Conservation (phyloP, 2,329 filamentous ascomycete species). For the Exophiala lecanii-corni region DNA sequence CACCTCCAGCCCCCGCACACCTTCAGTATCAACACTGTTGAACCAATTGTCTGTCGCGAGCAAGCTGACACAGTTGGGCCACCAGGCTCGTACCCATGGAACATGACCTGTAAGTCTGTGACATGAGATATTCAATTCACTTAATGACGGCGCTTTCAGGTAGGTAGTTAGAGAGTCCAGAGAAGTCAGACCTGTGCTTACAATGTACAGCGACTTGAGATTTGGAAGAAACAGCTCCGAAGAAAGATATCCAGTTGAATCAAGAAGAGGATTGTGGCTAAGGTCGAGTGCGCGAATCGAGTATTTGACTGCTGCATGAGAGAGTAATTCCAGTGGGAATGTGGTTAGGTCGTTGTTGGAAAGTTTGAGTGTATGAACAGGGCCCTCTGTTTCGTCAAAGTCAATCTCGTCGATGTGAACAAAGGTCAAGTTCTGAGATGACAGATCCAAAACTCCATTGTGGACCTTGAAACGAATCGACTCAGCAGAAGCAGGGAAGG, state of each 20-base stretch:
- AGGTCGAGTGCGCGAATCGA: slow-evolving; percentile 69
- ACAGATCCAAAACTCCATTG: slow-evolving; percentile 58
- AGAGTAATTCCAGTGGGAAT: slow-evolving; percentile 64
- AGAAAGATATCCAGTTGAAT: slow-evolving; percentile 60
- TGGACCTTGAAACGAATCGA: slow-evolving; percentile 10
- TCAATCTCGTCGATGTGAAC: slow-evolving; percentile 56
- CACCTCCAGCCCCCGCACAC: slow-evolving; percentile 67
- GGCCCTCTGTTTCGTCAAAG: slow-evolving; percentile 40
- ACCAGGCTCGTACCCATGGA: slow-evolving; percentile 61
- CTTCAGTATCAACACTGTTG: slow-evolving; percentile 65
- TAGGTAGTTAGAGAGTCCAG: slow-evolving; percentile 61
- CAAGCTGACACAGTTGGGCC: slow-evolving; percentile 66
- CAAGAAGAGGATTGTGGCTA: slow-evolving; percentile 64
- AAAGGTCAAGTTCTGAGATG: slow-evolving; percentile 38
- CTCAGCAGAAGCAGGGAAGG: slow-evolving; percentile 1
- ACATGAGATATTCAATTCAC: slow-evolving; percentile 73
- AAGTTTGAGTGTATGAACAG: slow-evolving; percentile 48
- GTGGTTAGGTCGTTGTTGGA: slow-evolving; percentile 70
- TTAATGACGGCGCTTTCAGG: slow-evolving; percentile 69
- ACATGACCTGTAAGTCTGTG: slow-evolving; percentile 71
- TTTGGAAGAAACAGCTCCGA: slow-evolving; percentile 65
- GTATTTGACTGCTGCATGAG: slow-evolving; percentile 57
- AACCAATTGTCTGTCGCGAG: slow-evolving; percentile 77
- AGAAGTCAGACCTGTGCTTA: slow-evolving; percentile 67
- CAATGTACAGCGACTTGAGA: slow-evolving; percentile 72